Evolutionary conservation across 1,284 basidiomycete genomes (phyloP).

Genomic region (Cystobasidium pallidum): DNA sequence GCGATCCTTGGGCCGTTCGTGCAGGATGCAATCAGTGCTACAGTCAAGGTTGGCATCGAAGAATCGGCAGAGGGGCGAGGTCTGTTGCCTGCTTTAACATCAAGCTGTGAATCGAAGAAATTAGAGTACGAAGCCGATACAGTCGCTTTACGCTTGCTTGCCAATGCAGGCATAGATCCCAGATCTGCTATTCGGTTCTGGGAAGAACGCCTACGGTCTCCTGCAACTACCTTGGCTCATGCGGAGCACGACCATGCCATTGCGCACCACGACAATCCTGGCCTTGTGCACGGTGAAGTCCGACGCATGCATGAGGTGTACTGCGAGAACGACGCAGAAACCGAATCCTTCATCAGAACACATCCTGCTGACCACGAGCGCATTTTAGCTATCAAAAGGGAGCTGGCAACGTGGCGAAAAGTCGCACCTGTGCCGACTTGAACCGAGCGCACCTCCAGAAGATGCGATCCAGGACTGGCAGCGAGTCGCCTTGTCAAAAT

Average conservation of each 20-base stretch:
- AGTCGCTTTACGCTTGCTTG: conserved; percentile 47
- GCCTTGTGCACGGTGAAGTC: not conserved
- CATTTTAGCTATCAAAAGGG: conserved; percentile 45
- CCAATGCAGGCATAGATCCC: conserved; percentile 51
- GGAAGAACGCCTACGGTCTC: conserved; percentile 43
- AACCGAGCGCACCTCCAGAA: too few relatives aligned
- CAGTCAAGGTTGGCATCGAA: conserved; percentile 45
- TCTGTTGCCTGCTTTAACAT: conserved; percentile 47
- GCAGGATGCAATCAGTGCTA: conserved; percentile 50
- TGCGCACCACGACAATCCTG: not conserved
- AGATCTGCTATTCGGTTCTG: conserved; percentile 50
- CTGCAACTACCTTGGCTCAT: not conserved
- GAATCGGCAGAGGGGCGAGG: conserved; percentile 49
- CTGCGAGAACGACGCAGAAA: conserved; percentile 18
- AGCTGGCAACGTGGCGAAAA: conserved; percentile 49
- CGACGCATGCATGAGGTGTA: conserved; percentile 6
- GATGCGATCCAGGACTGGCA: too few relatives aligned
- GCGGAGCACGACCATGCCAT: not conserved
- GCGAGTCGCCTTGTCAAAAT: too few relatives aligned
- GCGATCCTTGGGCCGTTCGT: conserved; percentile 52
- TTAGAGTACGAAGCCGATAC: conserved; percentile 43
- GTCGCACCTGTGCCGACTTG: not conserved
- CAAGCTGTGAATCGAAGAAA: conserved; percentile 15
- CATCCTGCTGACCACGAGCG: conserved; percentile 51
- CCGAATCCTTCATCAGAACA: conserved; percentile 39